These are phyloP conservation scores for Plasmodium sp. DNA, from an alignment of 169 alveolate species.

Conservation along the genomic window DNA sequence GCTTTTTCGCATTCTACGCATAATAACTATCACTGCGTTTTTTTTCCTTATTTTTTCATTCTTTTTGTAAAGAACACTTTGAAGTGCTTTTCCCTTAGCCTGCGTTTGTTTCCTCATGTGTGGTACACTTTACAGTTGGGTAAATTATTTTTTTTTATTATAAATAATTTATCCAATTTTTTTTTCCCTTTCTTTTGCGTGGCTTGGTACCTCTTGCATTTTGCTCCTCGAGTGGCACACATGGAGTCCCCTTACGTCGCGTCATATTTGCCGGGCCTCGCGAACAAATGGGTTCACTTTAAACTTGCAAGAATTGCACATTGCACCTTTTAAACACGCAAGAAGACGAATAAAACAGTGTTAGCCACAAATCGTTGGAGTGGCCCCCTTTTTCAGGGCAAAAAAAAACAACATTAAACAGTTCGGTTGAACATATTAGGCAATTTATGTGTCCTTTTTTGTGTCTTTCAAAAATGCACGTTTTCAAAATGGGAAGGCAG, in stretches of 20 bases:
- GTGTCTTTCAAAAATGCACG: background rate
- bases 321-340: background rate
- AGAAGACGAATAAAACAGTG: background rate
- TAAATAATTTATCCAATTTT: background rate
- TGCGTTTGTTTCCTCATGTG: background rate
- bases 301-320: background rate
- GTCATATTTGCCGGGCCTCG: background rate
- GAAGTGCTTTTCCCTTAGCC: background rate
- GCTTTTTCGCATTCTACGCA: background rate
- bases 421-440: background rate
- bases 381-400: background rate
- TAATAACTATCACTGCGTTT: background rate
- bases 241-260: background rate
- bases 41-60: background rate
- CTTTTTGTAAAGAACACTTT: background rate
- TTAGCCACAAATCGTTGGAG: background rate
- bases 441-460: background rate
- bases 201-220: background rate
- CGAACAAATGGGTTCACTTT: background rate
- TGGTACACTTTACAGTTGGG: background rate
- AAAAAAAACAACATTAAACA: background rate
- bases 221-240: background rate
- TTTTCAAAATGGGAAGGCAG: background rate
- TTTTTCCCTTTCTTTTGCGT: background rate
- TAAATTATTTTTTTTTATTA: background rate